These are phyloP conservation scores for Crepidotus variabilis DNA, from an alignment of 768 basidiomycete genomes.

Conservation along the genomic window DNA sequence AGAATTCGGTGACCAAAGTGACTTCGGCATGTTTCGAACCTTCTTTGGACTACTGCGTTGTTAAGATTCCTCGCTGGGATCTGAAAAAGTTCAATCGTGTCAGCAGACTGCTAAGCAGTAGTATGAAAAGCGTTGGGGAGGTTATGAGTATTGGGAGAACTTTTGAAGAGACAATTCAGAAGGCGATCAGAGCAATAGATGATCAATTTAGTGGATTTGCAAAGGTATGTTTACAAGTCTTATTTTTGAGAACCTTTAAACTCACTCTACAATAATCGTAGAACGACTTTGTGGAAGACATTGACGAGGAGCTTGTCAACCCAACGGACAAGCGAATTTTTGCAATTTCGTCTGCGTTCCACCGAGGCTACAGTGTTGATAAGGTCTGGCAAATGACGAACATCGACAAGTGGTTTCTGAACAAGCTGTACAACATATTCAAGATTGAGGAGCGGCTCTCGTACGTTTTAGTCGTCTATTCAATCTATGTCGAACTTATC, in stretches of 20 bases:
- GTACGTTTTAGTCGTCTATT: slow-evolving; percentile 41
- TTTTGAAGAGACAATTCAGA: slow-evolving; percentile 98
- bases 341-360: slow-evolving; percentile 91
- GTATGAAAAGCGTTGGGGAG: slow-evolving; percentile 99
- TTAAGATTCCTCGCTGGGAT: slow-evolving; percentile 99
- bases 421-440: slow-evolving; percentile 78
- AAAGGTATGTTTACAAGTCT: slow-evolving; percentile 48
- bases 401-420: slow-evolving; percentile 99
- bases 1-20: slow-evolving; percentile 94
- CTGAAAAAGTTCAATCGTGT: slow-evolving; percentile 97
- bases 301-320: slow-evolving; percentile 90
- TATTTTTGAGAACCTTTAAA: not conserved
- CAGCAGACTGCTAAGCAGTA: slow-evolving; percentile 84
- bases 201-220: slow-evolving; percentile 93
- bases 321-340: slow-evolving; percentile 98
- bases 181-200: slow-evolving; percentile 95
- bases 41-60: slow-evolving; percentile 93
- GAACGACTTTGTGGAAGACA: slow-evolving; percentile 86
- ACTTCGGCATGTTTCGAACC: slow-evolving; percentile 99
- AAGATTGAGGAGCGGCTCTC: slow-evolving; percentile 73
- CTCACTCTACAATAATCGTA: slow-evolving; percentile 24
- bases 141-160: slow-evolving; percentile 99
- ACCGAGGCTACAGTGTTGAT: slow-evolving; percentile 89
- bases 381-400: slow-evolving; percentile 98
- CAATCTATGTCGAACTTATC: slow-evolving; percentile 3